Conservation (phyloP, 257 asterid species). For the Eustoma russellianum region DNA sequence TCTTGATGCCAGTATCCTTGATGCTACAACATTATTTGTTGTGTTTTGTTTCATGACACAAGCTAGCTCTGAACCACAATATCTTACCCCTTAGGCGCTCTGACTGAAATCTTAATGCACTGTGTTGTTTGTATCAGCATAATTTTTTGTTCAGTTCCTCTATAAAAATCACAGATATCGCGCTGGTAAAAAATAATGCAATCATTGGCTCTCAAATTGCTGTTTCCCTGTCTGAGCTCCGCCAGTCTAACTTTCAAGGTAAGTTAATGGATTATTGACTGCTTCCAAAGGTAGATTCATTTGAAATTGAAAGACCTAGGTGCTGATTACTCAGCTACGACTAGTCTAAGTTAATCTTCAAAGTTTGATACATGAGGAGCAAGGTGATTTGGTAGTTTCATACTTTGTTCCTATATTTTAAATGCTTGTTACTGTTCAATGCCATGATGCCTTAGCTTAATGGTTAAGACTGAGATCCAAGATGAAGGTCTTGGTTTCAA, state of each 20-base stretch:
- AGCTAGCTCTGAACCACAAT: not conserved
- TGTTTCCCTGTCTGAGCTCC: constrained; percentile 60
- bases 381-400: no score
- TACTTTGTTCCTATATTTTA: no score
- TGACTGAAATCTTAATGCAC: not conserved
- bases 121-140: not conserved
- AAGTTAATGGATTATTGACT: no score
- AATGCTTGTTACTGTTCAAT: no score
- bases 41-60: not conserved
- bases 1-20: constrained; percentile 84
- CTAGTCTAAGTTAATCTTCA: no score
- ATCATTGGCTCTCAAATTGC: constrained; percentile 70
- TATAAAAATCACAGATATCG: constrained; percentile 46
- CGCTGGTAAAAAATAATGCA: constrained; percentile 89
- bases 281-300: no score
- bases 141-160: constrained; percentile 27
- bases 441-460: no score
- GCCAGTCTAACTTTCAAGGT: constrained; percentile 9
- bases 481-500: no score
- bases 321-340: no score
- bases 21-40: not conserved
- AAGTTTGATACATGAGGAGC: no score
- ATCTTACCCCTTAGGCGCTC: not conserved
- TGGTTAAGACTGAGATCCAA: no score
- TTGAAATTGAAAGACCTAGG: no score